Percentiles rank a stretch among this genome's conserved stretches.
Evolutionary conservation across 352 stramenopile genomes (phyloP).

Genomic region (Globisporangium lucens): DNA sequence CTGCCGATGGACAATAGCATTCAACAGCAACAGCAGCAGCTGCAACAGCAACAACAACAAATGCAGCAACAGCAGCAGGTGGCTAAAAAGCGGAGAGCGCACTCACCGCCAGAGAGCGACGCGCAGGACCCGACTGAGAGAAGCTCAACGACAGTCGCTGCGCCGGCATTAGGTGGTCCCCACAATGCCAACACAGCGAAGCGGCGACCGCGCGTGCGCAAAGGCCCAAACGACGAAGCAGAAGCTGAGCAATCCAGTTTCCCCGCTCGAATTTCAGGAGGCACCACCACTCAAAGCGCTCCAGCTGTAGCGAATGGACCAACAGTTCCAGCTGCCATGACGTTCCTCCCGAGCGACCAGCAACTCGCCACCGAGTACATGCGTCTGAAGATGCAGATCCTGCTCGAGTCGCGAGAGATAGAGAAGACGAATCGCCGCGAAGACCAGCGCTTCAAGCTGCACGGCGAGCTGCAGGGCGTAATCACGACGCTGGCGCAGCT

Average conservation of each 20-base stretch:
- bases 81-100: constrained; percentile 9
- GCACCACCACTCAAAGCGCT: not conserved
- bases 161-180: not conserved
- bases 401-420: constrained; percentile 22
- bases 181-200: constrained; percentile 6
- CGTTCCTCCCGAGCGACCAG: constrained; percentile 1
- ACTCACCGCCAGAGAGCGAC: not conserved
- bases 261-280: not conserved
- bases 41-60: not conserved
- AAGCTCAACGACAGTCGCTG: not conserved
- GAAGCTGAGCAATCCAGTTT: not conserved
- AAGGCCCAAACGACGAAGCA: not conserved
- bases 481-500: constrained; percentile 39
- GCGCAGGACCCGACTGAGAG: not conserved
- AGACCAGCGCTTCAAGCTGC: constrained; percentile 33
- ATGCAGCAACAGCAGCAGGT: not conserved
- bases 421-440: constrained; percentile 8
- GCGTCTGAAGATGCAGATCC: constrained; percentile 21
- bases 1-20: not conserved
- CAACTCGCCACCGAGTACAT: constrained; percentile 17
- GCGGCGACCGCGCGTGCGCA: not conserved
- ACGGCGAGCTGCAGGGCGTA: constrained; percentile 33
- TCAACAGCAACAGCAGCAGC: not conserved
- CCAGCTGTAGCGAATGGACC: not conserved
- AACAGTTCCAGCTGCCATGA: not conserved